Evolutionary conservation across 306 rosid genomes (phyloP), one percentile per base, ranked within the genome.

Genomic region (Sindora glabra): DNA sequence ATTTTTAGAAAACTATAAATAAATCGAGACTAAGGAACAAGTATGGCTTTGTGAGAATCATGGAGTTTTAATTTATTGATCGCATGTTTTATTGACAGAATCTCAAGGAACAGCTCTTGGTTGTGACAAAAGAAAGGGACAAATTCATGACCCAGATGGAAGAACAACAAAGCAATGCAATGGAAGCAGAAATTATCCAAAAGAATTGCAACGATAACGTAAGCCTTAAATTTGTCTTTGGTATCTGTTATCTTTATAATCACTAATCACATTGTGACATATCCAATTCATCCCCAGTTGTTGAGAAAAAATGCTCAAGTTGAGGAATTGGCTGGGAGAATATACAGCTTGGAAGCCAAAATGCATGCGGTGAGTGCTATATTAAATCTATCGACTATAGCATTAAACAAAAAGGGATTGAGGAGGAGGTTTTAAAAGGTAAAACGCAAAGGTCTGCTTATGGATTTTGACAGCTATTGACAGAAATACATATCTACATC

Each of bases 61-160:
- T 3, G 48, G 26, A 22, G 48, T 26, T 32, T 59, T 50, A 33
- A 73, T 65, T 65, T 61, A 48, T 55, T 59, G 45, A 72, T 78
- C 54, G 40, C 41, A 17, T 47, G 37, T 46, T 25, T 65, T 26
- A 39, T 27, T 65, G 46, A 49, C 85, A 83, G 92, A 70, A 69
- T 69, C 79, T 86, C 37, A 44, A 75, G 63, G 62, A 66, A 37
- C 59, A 80, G 66, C 81, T 82, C 48, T 64, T 26, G 11, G 27
- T 44, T 65, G 66, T 78, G 73, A 56, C 74, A 18, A 64, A 63
- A 56, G 97, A 82, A 75, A 78, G 80, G 80, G 89, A 90, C 64
- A 68, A 52, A 22, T 60, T 84, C 64, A 42, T 30, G 57, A 59
- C 59, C 48, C 67, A 78, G 72, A 59, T 82, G 38, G 83, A 82